phyloP scores from a whole-genome alignment of 202 grass and related monocot species.

The Brachypodium distachyon region DNA sequence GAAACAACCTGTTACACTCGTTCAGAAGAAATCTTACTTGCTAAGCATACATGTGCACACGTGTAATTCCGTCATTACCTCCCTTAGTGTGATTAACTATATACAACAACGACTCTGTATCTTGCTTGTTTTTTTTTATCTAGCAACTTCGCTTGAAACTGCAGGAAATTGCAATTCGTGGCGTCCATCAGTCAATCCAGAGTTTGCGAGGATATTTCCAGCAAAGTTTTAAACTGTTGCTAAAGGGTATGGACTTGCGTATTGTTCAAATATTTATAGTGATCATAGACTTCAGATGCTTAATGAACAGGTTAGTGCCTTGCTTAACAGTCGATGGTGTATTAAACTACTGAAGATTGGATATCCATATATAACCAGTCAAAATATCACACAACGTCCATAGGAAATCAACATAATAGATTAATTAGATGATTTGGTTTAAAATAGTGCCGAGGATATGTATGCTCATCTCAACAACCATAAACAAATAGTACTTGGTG shows the following conservation, averaged over 20 bases:
- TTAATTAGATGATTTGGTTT: background rate
- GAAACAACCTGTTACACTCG: background rate
- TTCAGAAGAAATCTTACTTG: background rate
- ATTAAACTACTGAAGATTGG: background rate
- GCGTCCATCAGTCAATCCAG: background rate
- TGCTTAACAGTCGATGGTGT: background rate
- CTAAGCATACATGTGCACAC: background rate
- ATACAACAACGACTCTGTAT: background rate
- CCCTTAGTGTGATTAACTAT: background rate
- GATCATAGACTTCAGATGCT: slow-evolving; percentile 12
- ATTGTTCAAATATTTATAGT: background rate
- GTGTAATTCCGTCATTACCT: background rate
- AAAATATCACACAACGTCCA: background rate
- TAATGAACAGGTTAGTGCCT: background rate
- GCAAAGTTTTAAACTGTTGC: background rate
- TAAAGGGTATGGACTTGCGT: background rate
- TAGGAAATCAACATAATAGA: background rate
- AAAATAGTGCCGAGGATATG: background rate
- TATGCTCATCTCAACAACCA: background rate
- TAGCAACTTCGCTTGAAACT: background rate
- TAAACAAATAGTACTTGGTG: too few relatives aligned
- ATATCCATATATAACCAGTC: background rate
- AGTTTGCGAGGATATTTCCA: background rate
- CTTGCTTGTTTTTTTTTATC: background rate
- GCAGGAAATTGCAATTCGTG: background rate